Base-by-base conservation (phyloP, 495 filamentous ascomycete species). In the Astrocystis sublimbata region DNA sequence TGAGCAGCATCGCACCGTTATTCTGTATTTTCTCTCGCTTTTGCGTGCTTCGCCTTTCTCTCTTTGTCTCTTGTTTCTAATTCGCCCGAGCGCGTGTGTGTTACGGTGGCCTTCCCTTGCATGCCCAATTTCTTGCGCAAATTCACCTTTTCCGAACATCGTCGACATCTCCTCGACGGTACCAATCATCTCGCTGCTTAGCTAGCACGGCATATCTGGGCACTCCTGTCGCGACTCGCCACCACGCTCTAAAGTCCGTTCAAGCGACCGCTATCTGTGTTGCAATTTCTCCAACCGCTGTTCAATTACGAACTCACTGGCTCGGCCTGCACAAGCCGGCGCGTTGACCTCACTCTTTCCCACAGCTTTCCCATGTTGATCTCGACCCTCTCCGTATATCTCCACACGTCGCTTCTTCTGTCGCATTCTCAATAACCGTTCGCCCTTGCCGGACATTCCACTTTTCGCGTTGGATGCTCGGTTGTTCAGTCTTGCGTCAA, bases 391-490 rank as follows among this genome's bases (percentile, higher is more conserved):
- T 41, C 31, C 38, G 42, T 41, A 49, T 56, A 46, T 36, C n/a
- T 40, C 51, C 42, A 40, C 50, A 30, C 40, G 38, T 49, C 41
- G 36, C 13, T 33, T 30, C 56, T 47, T 13, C 41, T 51, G 45
- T 58, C 61, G 61, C 61, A 52, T 52, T 43, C 23, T 56, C 61
- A 59, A 58, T 65, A 68, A 52, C 61, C 62, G 43, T 38, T 41
- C 60, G 60, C 65, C n/a, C 52, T 60, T 43, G 45, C 31, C 21
- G 31, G 61, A 52, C 51, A 55, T 62, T 66, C 55, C 62, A 49
- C 61, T 43, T 46, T 58, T 63, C 36, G 21, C 42, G 35, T 60
- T 67, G 61, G 65, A 63, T 66, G 67, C 41, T 72, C 62, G 55
- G 52, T 51, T 15, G 26, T 24, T 58, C 24, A 42, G 51, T 36